phyloP scores from a whole-genome alignment of 2,329 filamentous ascomycete species.

The Trichoderma cornu-damae region DNA sequence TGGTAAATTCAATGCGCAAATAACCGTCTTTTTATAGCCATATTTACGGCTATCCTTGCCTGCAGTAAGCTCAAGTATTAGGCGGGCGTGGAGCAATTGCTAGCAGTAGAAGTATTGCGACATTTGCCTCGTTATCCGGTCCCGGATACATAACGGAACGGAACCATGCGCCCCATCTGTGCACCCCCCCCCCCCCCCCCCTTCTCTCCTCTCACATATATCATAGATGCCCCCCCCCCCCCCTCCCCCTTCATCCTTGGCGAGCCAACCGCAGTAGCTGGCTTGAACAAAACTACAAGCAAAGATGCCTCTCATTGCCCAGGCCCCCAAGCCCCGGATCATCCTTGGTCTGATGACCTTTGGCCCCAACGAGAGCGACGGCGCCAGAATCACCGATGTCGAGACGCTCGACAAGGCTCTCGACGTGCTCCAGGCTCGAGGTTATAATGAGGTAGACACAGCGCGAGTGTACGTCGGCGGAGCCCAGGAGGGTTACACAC shows the following conservation, averaged over 20 bases:
- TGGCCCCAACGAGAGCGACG: conserved; percentile 56
- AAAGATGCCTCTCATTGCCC: conserved; percentile 44
- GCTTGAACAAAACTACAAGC: background rate
- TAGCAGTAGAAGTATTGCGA: background rate
- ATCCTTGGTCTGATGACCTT: conserved; percentile 88
- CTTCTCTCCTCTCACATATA: background rate
- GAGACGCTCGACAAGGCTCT: conserved; percentile 66
- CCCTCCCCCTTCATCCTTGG: background rate
- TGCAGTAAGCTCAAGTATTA: too few species aligned
- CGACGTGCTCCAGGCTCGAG: conserved; percentile 69
- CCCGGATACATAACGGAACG: background rate
- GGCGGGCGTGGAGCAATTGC: background rate
- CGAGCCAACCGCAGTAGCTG: too few species aligned
- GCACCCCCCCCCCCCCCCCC: background rate
- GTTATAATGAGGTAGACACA: conserved; percentile 82
- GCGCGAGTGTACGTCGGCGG: conserved; percentile 68
- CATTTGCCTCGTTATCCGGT: background rate
- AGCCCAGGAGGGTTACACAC: conserved; percentile 73
- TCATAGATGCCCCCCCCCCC: background rate
- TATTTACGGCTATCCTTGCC: too few species aligned
- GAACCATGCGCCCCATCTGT: background rate
- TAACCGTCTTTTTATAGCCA: too few species aligned
- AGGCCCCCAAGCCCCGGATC: conserved; percentile 54
- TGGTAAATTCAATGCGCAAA: too few species aligned
- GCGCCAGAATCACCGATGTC: conserved; percentile 65